Evolutionary conservation across 1,139 yeast genomes (phyloP).

Genomic region (Debaryomycetaceae sp.): DNA sequence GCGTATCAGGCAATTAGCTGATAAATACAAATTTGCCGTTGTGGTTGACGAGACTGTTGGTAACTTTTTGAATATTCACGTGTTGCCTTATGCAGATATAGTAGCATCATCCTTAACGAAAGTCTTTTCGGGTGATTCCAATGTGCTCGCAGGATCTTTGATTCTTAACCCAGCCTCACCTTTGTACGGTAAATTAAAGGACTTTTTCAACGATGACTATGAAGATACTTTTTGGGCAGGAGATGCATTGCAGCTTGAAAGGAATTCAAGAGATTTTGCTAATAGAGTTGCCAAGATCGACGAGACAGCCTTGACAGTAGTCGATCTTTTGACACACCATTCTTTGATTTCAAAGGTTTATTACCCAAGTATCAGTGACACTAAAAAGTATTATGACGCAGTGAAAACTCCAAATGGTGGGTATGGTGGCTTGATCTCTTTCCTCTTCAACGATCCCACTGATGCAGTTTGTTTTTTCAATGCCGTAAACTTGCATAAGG

Average conservation of each 20-base stretch:
- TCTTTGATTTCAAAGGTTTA: constrained; percentile 59
- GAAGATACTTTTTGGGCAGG: constrained; percentile 87
- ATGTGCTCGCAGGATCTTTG: constrained; percentile 92
- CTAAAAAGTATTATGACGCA: constrained; percentile 66
- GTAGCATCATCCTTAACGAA: constrained; percentile 87
- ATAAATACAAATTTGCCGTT: constrained; percentile 67
- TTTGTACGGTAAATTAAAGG: constrained; percentile 51
- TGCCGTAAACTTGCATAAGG: constrained; percentile 73
- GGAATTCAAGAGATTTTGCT: constrained; percentile 88
- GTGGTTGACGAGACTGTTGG: constrained; percentile 95
- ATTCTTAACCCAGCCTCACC: constrained; percentile 69
- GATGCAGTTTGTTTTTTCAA: constrained; percentile 77
- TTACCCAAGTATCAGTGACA: constrained; percentile 62
- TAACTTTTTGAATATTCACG: constrained; percentile 79
- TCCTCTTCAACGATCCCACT: constrained; percentile 63
- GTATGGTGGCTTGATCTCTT: constrained; percentile 86
- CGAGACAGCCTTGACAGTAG: constrained; percentile 55
- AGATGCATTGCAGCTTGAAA: constrained; percentile 87
- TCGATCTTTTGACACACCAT: constrained; percentile 45
- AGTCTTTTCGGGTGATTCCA: constrained; percentile 90
- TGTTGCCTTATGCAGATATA: constrained; percentile 78
- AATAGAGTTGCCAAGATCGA: constrained; percentile 67
- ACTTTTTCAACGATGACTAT: constrained; percentile 52
- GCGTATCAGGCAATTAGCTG: constrained; percentile 62
- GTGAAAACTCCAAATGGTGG: constrained; percentile 74